Conservation (phyloP, 148 eudicot species). For the Rhododendron ovatum region DNA sequence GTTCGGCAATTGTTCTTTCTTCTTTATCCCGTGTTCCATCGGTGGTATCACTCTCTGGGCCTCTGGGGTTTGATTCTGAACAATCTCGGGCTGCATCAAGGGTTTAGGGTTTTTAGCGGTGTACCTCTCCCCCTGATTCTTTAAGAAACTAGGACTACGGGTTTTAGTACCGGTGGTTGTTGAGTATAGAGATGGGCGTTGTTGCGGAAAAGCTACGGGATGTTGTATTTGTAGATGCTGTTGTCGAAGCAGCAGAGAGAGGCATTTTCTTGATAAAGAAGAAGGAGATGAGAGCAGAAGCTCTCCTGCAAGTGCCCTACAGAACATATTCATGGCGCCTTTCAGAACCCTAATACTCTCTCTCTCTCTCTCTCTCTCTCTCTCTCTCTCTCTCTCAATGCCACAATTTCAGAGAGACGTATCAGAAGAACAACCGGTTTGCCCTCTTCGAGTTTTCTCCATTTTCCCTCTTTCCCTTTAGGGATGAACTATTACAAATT, state of each 20-base stretch:
- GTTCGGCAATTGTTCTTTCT: not conserved
- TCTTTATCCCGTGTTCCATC: not conserved
- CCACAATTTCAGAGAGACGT: not conserved
- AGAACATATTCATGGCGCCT: not conserved
- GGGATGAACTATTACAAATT: no score
- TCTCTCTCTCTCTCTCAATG: not conserved
- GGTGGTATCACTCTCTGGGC: not conserved
- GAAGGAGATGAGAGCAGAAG: not conserved
- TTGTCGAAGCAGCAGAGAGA: not conserved
- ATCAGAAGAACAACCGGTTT: not conserved
- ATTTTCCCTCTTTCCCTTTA: no score
- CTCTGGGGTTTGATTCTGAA: not conserved
- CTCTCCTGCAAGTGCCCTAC: not conserved
- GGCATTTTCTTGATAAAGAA: constrained; percentile 1
- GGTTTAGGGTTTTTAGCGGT: not conserved
- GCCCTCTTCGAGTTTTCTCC: not conserved
- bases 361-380: not conserved
- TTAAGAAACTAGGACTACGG: not conserved
- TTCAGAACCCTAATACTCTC: not conserved
- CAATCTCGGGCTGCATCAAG: not conserved
- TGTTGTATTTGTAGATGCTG: not conserved
- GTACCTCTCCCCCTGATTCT: not conserved
- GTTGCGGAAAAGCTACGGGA: not conserved
- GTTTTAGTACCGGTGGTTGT: not conserved
- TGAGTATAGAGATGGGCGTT: constrained; percentile 8